Evolutionary conservation across 805 yeast genomes (phyloP).

Genomic region (Myxozyma geophila): DNA sequence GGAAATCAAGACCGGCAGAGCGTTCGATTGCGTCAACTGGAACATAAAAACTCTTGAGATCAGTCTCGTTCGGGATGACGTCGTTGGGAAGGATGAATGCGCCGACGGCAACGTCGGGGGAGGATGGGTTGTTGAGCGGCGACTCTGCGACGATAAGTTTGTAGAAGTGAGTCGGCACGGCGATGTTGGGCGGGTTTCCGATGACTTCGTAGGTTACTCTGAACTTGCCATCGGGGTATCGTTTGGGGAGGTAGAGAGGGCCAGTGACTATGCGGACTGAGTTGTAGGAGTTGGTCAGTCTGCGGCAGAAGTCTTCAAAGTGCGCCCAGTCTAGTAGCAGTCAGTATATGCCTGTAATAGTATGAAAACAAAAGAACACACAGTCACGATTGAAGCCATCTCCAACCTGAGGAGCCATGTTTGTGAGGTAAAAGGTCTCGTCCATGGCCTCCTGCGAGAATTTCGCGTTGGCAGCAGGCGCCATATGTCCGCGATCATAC

Average conservation of each 20-base stretch:
- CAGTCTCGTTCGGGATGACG: constrained; percentile 69
- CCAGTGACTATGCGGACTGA: constrained; percentile 90
- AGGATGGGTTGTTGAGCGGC: constrained; percentile 47
- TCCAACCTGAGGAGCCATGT: constrained; percentile 97
- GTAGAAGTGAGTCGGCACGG: constrained; percentile 97
- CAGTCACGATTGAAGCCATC: constrained; percentile 94
- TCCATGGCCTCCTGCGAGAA: constrained; percentile 91
- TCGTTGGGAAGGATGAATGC: constrained; percentile 95
- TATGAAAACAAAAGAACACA: constrained; percentile 4
- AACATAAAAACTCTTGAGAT: constrained; percentile 76
- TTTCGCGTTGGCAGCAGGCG: constrained; percentile 97
- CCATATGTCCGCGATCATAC: constrained; percentile 86
- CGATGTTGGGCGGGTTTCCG: constrained; percentile 94
- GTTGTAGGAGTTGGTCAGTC: constrained; percentile 70
- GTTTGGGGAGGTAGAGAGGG: constrained; percentile 84
- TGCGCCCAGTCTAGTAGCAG: constrained; percentile 79
- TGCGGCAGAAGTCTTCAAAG: constrained; percentile 84
- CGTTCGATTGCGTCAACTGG: constrained; percentile 90
- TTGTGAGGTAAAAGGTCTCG: constrained; percentile 86
- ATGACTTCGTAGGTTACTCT: constrained; percentile 87
- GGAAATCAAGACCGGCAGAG: constrained; percentile 78
- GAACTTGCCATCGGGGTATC: constrained; percentile 80
- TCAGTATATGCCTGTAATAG: neutral
- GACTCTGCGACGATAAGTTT: constrained; percentile 86
- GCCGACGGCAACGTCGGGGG: constrained; percentile 64